Percentiles rank a stretch among this genome's conserved stretches.
Conservation (phyloP, 2,329 filamentous ascomycete genomes). For the Ceratocystis eucalypticola region DNA sequence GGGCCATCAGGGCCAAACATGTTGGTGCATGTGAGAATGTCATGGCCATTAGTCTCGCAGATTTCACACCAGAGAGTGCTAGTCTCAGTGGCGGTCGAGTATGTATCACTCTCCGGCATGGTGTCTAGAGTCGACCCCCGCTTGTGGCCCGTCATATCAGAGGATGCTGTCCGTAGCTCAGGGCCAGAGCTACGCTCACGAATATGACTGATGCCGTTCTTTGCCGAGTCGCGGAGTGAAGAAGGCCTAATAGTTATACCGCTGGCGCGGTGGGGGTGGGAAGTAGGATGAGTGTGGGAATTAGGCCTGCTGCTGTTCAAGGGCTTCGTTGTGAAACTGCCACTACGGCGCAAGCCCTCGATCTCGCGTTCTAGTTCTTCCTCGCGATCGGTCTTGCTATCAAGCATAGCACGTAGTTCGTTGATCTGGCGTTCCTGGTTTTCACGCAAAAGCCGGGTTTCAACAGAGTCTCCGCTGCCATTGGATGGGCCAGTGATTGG, state of each 20-base stretch:
- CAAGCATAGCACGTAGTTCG: constrained; percentile 59
- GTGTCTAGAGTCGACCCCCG: constrained; percentile 47
- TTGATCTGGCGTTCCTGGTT: constrained; percentile 68
- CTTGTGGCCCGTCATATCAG: constrained; percentile 36
- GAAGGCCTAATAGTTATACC: constrained; percentile 36
- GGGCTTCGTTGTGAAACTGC: constrained; percentile 22
- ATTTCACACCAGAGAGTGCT: constrained; percentile 85
- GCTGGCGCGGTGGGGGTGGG: constrained; percentile 35
- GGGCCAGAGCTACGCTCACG: constrained; percentile 29
- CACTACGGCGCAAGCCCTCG: constrained; percentile 45
- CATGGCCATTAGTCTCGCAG: constrained; percentile 81
- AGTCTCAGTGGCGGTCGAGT: constrained; percentile 58
- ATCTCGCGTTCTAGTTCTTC: constrained; percentile 78
- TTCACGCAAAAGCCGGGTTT: constrained; percentile 48
- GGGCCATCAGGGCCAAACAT: constrained; percentile 52
- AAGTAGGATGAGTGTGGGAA: constrained; percentile 21
- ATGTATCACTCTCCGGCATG: constrained; percentile 56
- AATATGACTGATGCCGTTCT: constrained; percentile 37
- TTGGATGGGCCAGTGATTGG: constrained; percentile 32
- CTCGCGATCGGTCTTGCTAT: constrained; percentile 55
- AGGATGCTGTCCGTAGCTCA: constrained; percentile 35
- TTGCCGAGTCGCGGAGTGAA: constrained; percentile 52
- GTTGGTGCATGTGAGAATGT: constrained; percentile 86
- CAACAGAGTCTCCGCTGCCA: constrained; percentile 37
- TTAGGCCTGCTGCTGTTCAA: constrained; percentile 23